Evolutionary conservation across 805 yeast species (phyloP), one percentile per base, ranked within the genome.

Genomic region (Zygotorulaspora chibaensis): DNA sequence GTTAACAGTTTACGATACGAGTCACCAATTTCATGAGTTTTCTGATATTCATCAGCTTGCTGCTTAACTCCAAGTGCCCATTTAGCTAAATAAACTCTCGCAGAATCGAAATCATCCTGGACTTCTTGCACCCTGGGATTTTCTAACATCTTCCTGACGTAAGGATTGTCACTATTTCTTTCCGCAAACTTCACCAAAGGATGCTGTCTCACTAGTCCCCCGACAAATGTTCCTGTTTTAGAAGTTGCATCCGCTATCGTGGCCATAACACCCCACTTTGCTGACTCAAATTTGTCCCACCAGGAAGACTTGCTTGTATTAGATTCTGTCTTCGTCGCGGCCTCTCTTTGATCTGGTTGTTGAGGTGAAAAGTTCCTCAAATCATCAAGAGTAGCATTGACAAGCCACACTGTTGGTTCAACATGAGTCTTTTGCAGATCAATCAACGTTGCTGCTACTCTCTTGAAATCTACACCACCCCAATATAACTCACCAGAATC

Each of bases 31-130:
- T 49, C 79, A 66, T 49, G 77, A 73, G 40, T 42, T 16, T 62
- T 49, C 64, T 68, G 56, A 46, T 72, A 65, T 45, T 79, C 76
- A 54, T 81, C 89, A 1, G 96, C 93, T 63, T 91, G 95, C 56
- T 89, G 90, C 56, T 91, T 93, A 8, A 93, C 93, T 25, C 87
- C 87, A 55, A 87, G 76, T 0, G 98, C 97, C 98, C 98, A 93
- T 68, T 89, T 90, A 3, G 98, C 98, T 48, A 91, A 71, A 63
- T 88, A 91, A 3, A 89, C 84, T 43, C 90, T 77, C 0, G 98
- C 98, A 42, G 91, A 81, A 59, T 90, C 98, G 61, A 90, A 93
- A 51, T 91, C 98, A 52, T 87, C 61, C 46, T 93, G 87, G 20
- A 91, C 78, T 45, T 75, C 79, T 56, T 75, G 76, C 10, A 91